These are phyloP conservation scores for Phyllostachys edulis DNA, from an alignment of 176 grass and related monocot genomes.

Conservation along the genomic window DNA sequence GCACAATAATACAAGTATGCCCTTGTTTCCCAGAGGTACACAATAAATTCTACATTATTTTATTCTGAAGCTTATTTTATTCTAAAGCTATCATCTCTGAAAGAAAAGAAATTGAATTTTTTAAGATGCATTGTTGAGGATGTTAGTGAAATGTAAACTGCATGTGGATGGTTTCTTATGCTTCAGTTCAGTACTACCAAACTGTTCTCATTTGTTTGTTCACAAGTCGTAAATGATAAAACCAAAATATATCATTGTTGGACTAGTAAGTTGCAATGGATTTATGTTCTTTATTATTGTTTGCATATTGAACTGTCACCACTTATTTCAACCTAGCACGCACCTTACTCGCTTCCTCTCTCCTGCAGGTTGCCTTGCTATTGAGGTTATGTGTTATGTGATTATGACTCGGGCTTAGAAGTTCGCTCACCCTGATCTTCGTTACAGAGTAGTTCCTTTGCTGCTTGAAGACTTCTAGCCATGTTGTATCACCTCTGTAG, in stretches of 20 bases:
- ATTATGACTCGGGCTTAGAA: conserved; percentile 23
- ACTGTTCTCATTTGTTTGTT: not conserved
- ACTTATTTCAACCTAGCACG: not conserved
- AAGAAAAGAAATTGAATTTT: not conserved
- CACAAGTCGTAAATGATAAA: not conserved
- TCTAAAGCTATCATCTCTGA: conserved; percentile 13
- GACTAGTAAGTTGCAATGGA: not conserved
- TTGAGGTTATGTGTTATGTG: conserved; percentile 24
- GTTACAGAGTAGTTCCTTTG: conserved; percentile 32
- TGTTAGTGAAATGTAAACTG: conserved; percentile 9
- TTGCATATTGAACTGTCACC: not conserved
- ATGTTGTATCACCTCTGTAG: conserved; percentile 30
- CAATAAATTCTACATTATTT: not conserved
- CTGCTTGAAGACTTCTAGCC: conserved; percentile 31
- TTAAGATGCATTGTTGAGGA: not conserved
- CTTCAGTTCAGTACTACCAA: not conserved
- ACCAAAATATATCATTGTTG: not conserved
- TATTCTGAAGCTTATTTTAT: conserved; percentile 8
- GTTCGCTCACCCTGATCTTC: conserved; percentile 14
- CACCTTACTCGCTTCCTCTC: not conserved
- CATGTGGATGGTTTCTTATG: not conserved
- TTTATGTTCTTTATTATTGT: conserved; percentile 11
- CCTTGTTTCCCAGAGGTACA: not conserved
- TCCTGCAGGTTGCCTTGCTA: conserved; percentile 36
- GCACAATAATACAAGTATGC: conserved; percentile 31